Evolutionary conservation across 257 asterid species (phyloP).

Genomic region (Scutellaria barbata): DNA sequence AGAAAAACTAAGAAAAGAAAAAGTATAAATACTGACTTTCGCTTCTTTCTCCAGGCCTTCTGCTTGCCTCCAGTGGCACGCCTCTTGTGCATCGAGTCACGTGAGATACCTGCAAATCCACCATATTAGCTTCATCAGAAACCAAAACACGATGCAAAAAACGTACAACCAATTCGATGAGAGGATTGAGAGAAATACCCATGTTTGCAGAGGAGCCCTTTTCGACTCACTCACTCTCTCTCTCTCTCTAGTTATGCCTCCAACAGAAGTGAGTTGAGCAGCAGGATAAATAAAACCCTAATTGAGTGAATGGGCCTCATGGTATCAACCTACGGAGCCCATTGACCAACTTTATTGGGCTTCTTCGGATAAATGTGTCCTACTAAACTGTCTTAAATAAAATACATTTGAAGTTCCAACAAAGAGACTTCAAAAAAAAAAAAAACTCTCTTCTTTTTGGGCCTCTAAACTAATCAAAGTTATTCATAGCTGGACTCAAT

Average conservation of each 20-base stretch:
- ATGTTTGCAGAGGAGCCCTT: slow-evolving; percentile 27
- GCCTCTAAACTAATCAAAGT: too few species aligned
- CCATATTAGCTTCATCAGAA: slow-evolving; percentile 1
- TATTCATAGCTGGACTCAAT: too few species aligned
- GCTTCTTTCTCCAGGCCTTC: slow-evolving; percentile 71
- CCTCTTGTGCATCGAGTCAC: slow-evolving; percentile 67
- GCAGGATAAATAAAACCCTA: slow-evolving; percentile 9
- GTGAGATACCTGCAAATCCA: slow-evolving; percentile 52
- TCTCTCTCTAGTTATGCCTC: not conserved
- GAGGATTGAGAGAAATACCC: slow-evolving; percentile 23
- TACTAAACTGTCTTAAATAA: too few species aligned
- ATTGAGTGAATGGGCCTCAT: not conserved
- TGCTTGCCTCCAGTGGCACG: slow-evolving; percentile 67
- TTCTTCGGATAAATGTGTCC: too few species aligned
- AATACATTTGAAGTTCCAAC: too few species aligned
- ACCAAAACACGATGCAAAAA: not conserved
- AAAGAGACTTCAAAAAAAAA: too few species aligned
- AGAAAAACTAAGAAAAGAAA: not conserved
- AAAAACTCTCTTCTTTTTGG: too few species aligned
- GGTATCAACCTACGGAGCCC: too few species aligned
- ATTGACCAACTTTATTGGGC: too few species aligned
- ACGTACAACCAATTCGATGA: not conserved
- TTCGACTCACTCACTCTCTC: not conserved
- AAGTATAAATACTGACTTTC: slow-evolving; percentile 42
- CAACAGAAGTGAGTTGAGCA: not conserved